A percentile compares a stretch with the other conserved stretches of the same genome.
These are phyloP conservation scores for Cenchrus americanus DNA, from an alignment of 176 grass and related monocot genomes.

Conservation along the genomic window DNA sequence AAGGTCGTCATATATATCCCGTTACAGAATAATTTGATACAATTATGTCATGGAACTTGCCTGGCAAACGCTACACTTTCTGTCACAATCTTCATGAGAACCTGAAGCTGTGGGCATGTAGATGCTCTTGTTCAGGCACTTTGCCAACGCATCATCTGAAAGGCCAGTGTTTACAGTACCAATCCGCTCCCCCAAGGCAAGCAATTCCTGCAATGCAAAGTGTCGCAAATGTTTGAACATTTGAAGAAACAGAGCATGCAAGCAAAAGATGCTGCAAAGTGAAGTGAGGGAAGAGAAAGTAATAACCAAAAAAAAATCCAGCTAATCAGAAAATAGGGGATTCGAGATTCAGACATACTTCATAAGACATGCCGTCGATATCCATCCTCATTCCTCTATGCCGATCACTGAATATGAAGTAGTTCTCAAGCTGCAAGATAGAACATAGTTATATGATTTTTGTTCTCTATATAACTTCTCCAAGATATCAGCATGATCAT, in stretches of 20 bases:
- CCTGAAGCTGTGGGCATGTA: constrained; percentile 45
- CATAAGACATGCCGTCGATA: constrained; percentile 91
- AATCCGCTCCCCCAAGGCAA: constrained; percentile 75
- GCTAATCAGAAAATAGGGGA: constrained; percentile 1
- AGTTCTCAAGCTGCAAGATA: constrained; percentile 57
- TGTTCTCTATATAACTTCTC: not conserved
- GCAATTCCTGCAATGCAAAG: constrained; percentile 61
- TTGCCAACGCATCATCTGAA: constrained; percentile 61
- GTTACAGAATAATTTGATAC: not conserved
- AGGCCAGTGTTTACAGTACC: constrained; percentile 87
- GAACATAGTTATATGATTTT: constrained; percentile 12
- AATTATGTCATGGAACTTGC: constrained; percentile 40
- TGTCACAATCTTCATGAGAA: constrained; percentile 57
- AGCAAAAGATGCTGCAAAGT: not conserved
- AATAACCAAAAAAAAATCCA: not conserved
- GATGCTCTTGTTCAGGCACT: constrained; percentile 62
- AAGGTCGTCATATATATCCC: not conserved
- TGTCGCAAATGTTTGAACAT: not conserved
- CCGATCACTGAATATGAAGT: constrained; percentile 58
- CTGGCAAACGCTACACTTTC: constrained; percentile 96
- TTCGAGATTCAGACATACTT: constrained; percentile 51
- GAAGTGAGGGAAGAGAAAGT: not conserved
- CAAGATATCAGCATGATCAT: not conserved
- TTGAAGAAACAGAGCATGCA: constrained; percentile 11
- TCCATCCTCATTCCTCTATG: constrained; percentile 92